Conservation (phyloP, 352 stramenopile species). For the Globisporangium emineosum region DNA sequence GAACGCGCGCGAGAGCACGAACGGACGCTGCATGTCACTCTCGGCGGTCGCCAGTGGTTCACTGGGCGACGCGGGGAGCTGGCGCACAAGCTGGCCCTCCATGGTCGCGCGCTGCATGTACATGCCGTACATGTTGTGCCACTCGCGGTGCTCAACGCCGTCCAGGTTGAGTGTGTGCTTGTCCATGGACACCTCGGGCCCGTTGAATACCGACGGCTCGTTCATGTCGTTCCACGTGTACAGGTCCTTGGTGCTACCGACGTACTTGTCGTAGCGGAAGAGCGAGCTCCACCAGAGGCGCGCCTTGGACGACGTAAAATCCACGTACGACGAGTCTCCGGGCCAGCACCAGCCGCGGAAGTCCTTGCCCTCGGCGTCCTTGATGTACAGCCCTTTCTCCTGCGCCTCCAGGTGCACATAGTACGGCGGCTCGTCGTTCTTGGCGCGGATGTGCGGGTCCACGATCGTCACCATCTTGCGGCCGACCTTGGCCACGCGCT, state of each 20-base stretch:
- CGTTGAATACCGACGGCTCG: slow-evolving; percentile 99
- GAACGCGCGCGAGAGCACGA: slow-evolving; percentile 97
- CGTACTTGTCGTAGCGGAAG: slow-evolving; percentile 95
- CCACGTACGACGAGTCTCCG: slow-evolving; percentile 97
- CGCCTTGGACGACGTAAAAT: slow-evolving; percentile 94
- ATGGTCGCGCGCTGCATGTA: slow-evolving; percentile 97
- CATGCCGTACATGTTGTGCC: slow-evolving; percentile 99
- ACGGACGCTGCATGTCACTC: slow-evolving; percentile 86
- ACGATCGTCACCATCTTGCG: slow-evolving; percentile 99
- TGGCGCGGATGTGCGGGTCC: slow-evolving; percentile 99
- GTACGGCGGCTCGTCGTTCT: slow-evolving; percentile 85
- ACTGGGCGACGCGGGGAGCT: slow-evolving; percentile 43
- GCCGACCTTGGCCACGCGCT: slow-evolving; percentile 86
- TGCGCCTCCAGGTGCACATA: slow-evolving; percentile 87
- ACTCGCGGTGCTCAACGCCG: slow-evolving; percentile 97
- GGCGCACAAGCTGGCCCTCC: slow-evolving; percentile 87
- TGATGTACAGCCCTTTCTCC: slow-evolving; percentile 93
- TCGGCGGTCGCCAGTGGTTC: slow-evolving; percentile 39
- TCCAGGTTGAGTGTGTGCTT: slow-evolving; percentile 92
- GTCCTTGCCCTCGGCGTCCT: slow-evolving; percentile 94
- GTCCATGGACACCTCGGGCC: slow-evolving; percentile 98
- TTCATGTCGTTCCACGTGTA: slow-evolving; percentile 99
- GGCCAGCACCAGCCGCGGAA: slow-evolving; percentile 99
- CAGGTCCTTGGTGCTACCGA: slow-evolving; percentile 88
- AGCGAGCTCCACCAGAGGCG: slow-evolving; percentile 96